Evolutionary conservation across 2,329 filamentous ascomycete genomes (phyloP), one percentile per base, ranked within the genome.

Genomic region (Massarina eburnea): DNA sequence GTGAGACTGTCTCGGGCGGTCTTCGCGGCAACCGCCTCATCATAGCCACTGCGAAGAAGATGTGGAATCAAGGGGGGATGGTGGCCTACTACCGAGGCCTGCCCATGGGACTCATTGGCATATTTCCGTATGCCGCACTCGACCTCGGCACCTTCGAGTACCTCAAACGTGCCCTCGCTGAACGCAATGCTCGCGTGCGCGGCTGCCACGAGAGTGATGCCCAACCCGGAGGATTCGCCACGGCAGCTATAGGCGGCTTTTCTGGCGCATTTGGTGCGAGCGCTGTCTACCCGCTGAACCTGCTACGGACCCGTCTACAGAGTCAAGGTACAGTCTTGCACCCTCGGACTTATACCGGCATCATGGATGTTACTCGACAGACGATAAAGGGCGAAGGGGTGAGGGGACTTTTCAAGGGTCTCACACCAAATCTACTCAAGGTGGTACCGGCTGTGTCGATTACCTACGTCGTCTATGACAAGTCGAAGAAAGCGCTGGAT

Each of bases 61-160:
- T 99, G 86, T 90, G 85, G 77, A 80, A 79, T 32, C 81, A 84
- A 48, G 88, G 89, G 47, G 89, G 89, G 18, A 57, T 91, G 21
- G 77, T 81, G 24, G 80, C 88, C 6, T 92, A 91, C 52, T 99
- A 97, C 70, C 89, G 92, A 43, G 94, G 94, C 32, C 80, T 99
- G 26, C 91, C 91, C 0, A 94, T 97, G 82, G 94, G 94, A 14
- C 79, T 99, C 3, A 75, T 96, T 40, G 94, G 94, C 67, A 96
- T 97, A 84, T 99, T 99, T 62, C 94, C 94, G 0, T 99, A 97
- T 70, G 92, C 91, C 33, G 94, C 94, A 39, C 95, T 99, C 64
- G 94, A 99, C 66, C 86, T 99, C 62, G 90, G 89, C 54, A 96
- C 90, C 0, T 99, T 97, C 64, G 94, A 99, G 72, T 84, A 94